Percentiles rank a stretch among this genome's conserved stretches.
Evolutionary conservation across 139 green algal species (phyloP).

Genomic region (Tetradesmus lagerheimii): DNA sequence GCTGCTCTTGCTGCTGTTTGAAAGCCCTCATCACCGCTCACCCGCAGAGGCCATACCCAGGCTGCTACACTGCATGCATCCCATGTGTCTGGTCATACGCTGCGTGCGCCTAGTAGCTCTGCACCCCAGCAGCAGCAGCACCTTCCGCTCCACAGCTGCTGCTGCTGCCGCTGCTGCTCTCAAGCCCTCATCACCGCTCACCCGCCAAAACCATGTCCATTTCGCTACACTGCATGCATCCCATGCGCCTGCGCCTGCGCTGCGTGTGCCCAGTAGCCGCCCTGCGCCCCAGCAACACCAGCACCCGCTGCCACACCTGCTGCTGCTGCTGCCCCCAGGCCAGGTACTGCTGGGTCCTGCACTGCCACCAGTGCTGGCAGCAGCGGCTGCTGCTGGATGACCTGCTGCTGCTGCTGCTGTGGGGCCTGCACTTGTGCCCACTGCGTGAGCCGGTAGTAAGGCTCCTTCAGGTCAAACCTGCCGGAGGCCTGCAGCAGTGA

Average conservation of each 20-base stretch:
- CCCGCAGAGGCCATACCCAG: no score
- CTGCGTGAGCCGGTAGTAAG: slow-evolving; percentile 84
- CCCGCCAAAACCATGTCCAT: no score
- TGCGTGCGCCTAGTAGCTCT: background rate
- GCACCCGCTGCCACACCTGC: background rate
- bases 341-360: background rate
- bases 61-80: background rate
- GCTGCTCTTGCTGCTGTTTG: background rate
- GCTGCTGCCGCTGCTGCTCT: no score
- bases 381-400: slow-evolving; percentile 1
- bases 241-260: no score
- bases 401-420: background rate
- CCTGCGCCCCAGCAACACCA: no score
- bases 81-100: background rate
- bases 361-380: background rate
- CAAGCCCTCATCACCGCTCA: no score
- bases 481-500: slow-evolving; percentile 48
- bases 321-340: background rate
- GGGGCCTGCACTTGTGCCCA: background rate
- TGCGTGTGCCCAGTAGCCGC: no score
- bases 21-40: no score
- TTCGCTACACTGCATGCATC: no score
- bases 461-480: slow-evolving; percentile 93
- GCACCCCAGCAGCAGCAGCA: no score
- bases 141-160: no score